Base-by-base conservation (phyloP, 768 basidiomycete species). In the Suillus weaverae region DNA sequence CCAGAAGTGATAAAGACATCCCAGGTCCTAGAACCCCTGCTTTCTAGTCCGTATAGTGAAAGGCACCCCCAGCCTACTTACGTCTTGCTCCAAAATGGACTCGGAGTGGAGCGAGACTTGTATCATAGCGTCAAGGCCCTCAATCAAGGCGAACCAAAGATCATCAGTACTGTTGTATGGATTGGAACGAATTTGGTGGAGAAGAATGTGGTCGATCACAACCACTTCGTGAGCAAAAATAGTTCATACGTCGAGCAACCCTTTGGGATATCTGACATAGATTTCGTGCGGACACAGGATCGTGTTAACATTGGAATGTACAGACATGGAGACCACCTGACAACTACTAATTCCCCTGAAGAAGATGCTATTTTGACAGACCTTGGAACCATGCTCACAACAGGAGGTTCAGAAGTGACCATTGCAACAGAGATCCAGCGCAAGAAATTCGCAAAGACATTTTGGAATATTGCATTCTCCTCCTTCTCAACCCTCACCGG, bases 21-120 rank as follows among this genome's bases (percentile, higher is more conserved):
- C 0, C 72, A 76, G 5, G 72, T 92, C 9, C 80, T 93, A 30
- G 78, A 78, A 8, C 84, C 88, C 7, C 72, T 92, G 43, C 73
- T 92, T 53, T 80, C 81, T 4, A 50, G 76, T 1, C 76, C 82
- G 30, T 86, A 87, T 76, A 69, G 77, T 56, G 79, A 83, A 38
- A 70, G 70, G 53, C 77, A 80, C 66, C 10, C 38, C 11, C 57
- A 59, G 18, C 57, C 57, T 30, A 59, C 57, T 59, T 59, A 59
- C 20, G 85, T 88, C 2, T 72, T 90, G 14, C 68, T 89, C 56
- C 87, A 92, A 79, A 93, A 93, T 71, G 90, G 91, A 7, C 76
- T 94, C 4, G 57, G 57, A 41, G 86, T 91, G 13, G 91, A 92
- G 71, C 78, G 74, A 39, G 89, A 89, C 62, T 78, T 91, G 26